Conservation (phyloP, 2,329 filamentous ascomycete species). For the Colletotrichum chlorophyti region DNA sequence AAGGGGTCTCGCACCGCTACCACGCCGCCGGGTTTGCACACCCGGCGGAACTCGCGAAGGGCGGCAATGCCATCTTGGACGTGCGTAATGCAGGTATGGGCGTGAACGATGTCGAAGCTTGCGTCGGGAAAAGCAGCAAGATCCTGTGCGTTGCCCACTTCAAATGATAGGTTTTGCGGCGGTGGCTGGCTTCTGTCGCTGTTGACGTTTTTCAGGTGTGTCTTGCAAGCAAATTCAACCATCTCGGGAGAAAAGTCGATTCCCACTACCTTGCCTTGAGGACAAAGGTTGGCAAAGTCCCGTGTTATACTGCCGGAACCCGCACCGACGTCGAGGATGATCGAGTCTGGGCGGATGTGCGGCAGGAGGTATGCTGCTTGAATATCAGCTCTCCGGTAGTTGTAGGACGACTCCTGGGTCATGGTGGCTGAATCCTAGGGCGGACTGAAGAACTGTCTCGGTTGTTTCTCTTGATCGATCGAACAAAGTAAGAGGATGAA, state of each 20-base stretch:
- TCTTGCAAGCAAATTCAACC: too few relatives aligned
- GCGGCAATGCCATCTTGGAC: constrained; percentile 42
- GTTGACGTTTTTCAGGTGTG: background rate
- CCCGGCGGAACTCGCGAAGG: constrained; percentile 48
- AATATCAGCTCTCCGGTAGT: background rate
- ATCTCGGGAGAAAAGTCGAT: constrained; percentile 32
- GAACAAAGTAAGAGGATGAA: too few relatives aligned
- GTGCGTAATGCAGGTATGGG: constrained; percentile 50
- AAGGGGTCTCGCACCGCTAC: constrained; percentile 11
- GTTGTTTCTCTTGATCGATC: too few relatives aligned
- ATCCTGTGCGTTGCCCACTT: constrained; percentile 41
- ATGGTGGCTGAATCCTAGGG: background rate
- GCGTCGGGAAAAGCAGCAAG: constrained; percentile 45
- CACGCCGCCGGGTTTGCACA: constrained; percentile 47
- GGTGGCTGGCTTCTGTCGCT: too few relatives aligned
- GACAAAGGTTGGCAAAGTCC: constrained; percentile 47
- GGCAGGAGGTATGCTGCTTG: constrained; percentile 45
- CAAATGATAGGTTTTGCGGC: constrained; percentile 36
- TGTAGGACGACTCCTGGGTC: background rate
- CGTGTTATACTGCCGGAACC: constrained; percentile 56
- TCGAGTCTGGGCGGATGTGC: constrained; percentile 43
- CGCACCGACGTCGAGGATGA: constrained; percentile 55
- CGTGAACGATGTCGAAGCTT: constrained; percentile 51
- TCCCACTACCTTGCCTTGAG: constrained; percentile 47
- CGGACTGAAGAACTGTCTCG: too few relatives aligned